These are phyloP conservation scores for Hortaea sp. DNA, from an alignment of 2,329 filamentous ascomycete species.

Conservation along the genomic window DNA sequence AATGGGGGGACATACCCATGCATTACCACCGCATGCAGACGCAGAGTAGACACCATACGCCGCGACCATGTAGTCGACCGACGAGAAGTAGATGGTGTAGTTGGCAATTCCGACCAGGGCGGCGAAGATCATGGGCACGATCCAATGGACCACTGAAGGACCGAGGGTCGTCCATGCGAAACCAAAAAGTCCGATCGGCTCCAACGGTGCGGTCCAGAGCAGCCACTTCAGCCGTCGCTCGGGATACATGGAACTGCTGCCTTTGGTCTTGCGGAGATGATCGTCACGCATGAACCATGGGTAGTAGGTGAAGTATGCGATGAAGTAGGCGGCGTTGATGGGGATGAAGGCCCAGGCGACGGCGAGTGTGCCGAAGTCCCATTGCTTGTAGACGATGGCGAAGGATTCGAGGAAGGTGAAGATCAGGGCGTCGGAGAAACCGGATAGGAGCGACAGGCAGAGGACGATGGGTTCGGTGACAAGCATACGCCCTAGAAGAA, in stretches of 20 bases:
- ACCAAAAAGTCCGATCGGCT: slow-evolving; percentile 55
- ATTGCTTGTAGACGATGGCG: slow-evolving; percentile 51
- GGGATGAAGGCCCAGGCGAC: slow-evolving; percentile 48
- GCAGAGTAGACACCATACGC: slow-evolving; percentile 64
- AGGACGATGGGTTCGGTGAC: slow-evolving; percentile 64
- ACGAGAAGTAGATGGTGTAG: slow-evolving; percentile 21
- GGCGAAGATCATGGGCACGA: slow-evolving; percentile 55
- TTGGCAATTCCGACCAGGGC: slow-evolving; percentile 66
- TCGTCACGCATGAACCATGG: slow-evolving; percentile 48
- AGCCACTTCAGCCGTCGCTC: slow-evolving; percentile 59
- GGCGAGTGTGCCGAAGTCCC: slow-evolving; percentile 48
- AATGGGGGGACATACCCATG: slow-evolving; percentile 16
- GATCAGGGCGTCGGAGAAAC: slow-evolving; percentile 64
- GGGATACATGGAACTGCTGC: slow-evolving; percentile 37
- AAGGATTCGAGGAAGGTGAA: slow-evolving; percentile 71
- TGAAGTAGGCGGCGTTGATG: slow-evolving; percentile 54
- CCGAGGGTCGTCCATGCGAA: slow-evolving; percentile 61
- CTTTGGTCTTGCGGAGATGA: slow-evolving; percentile 35
- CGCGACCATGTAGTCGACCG: slow-evolving; percentile 54
- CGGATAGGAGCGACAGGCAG: slow-evolving; percentile 57
- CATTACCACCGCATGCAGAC: slow-evolving; percentile 61
- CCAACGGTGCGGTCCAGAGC: slow-evolving; percentile 49
- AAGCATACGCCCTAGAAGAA: slow-evolving; percentile 58
- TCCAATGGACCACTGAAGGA: slow-evolving; percentile 52
- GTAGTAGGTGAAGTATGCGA: slow-evolving; percentile 52